Evolutionary conservation across 352 stramenopile species (phyloP).

Genomic region (Saprolegnia parasitica): DNA sequence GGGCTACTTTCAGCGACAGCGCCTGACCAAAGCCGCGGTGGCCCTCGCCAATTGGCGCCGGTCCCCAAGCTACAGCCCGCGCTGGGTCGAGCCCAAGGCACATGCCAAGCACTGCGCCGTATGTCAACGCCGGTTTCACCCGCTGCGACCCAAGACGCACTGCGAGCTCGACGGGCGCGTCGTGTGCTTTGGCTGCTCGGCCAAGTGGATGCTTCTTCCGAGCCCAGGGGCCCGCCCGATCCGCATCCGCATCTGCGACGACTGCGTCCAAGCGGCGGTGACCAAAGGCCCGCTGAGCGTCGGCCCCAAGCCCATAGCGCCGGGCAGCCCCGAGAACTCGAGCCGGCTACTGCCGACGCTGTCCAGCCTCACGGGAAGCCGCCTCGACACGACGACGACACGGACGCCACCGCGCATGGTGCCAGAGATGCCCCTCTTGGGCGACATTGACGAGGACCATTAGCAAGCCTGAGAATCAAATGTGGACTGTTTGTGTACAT

Average conservation of each 20-base stretch:
- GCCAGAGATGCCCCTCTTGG: no score
- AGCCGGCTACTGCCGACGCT: neutral
- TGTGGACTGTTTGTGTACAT: no score
- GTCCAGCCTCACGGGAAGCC: neutral
- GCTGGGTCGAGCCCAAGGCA: neutral
- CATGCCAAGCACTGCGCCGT: neutral
- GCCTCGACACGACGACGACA: neutral
- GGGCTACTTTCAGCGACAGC: neutral
- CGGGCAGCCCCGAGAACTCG: neutral
- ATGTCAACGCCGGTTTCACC: neutral
- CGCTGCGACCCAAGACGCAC: neutral
- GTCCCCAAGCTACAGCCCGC: neutral
- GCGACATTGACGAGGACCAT: no score
- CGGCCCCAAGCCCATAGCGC: neutral
- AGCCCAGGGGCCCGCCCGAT: neutral
- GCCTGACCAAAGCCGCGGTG: neutral
- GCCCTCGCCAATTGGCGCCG: neutral
- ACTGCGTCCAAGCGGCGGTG: slow-evolving; percentile 6
- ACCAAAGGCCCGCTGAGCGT: neutral
- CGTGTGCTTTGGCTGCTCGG: neutral
- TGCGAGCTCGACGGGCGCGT: slow-evolving; percentile 8
- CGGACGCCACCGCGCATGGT: neutral
- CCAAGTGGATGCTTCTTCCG: neutral
- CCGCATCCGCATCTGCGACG: slow-evolving; percentile 2
- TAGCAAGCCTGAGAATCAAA: no score